Evolutionary conservation across 2,329 filamentous ascomycete species (phyloP).

Genomic region (Didymosphaeria variabile): DNA sequence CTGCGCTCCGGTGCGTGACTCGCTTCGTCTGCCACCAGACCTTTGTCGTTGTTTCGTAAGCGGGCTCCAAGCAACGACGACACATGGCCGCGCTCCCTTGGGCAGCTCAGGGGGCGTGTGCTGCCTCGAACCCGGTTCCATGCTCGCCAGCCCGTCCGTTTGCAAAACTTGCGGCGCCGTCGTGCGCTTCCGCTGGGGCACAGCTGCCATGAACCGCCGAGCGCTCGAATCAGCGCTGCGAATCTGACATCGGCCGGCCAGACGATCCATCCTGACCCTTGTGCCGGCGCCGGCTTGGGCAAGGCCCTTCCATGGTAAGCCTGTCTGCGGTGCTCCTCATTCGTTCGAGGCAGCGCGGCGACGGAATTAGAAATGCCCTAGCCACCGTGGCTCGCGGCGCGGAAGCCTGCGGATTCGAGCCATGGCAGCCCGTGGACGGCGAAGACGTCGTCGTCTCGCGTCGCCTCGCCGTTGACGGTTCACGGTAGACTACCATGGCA

Average conservation of each 20-base stretch:
- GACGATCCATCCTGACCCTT: constrained; percentile 35
- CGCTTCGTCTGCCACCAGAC: constrained; percentile 31
- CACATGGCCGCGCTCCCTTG: neutral
- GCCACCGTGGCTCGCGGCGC: constrained; percentile 19
- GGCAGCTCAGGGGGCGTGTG: neutral
- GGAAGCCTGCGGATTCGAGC: constrained; percentile 39
- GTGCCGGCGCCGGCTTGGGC: constrained; percentile 32
- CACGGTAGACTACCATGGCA: neutral
- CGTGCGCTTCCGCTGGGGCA: constrained; percentile 26
- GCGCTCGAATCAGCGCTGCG: constrained; percentile 21
- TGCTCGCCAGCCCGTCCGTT: constrained; percentile 11
- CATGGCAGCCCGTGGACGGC: constrained; percentile 30
- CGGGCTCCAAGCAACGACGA: constrained; percentile 27
- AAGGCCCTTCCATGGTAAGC: constrained; percentile 29
- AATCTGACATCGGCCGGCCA: constrained; percentile 35
- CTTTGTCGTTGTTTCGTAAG: constrained; percentile 37
- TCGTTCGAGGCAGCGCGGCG: constrained; percentile 27
- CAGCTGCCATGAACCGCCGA: constrained; percentile 31
- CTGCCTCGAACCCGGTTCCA: neutral
- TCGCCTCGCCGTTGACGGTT: constrained; percentile 26
- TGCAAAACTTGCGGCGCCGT: constrained; percentile 18
- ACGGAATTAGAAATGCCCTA: constrained; percentile 3
- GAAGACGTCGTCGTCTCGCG: constrained; percentile 25
- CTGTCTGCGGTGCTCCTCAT: constrained; percentile 27
- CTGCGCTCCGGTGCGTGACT: constrained; percentile 34